phyloP scores from a whole-genome alignment of 1,139 yeast genomes.

The Magnusiomyces ingens region DNA sequence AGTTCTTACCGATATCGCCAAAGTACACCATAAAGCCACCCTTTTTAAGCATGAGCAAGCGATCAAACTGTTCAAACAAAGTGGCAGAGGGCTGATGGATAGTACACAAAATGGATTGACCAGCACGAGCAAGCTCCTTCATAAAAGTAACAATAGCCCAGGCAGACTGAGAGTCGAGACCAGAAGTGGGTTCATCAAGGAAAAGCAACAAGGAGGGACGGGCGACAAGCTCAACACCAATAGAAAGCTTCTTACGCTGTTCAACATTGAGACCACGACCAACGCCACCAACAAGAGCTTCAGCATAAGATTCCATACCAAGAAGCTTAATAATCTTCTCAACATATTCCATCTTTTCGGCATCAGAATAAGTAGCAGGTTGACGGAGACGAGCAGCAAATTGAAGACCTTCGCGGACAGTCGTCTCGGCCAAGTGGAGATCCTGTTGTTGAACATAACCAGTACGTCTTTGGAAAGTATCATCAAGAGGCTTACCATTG shows the following conservation, averaged over 20 bases:
- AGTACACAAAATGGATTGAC: conserved; percentile 74
- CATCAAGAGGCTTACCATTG: conserved; percentile 46
- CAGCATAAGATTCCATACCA: conserved; percentile 54
- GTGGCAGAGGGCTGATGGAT: conserved; percentile 77
- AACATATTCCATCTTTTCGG: conserved; percentile 47
- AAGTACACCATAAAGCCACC: conserved; percentile 76
- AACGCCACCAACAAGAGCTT: conserved; percentile 56
- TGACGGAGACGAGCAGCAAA: conserved; percentile 56
- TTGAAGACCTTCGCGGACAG: conserved; percentile 52
- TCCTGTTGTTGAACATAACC: conserved; percentile 63
- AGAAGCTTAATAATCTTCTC: conserved; percentile 48
- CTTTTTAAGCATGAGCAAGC: conserved; percentile 56
- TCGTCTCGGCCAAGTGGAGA: conserved; percentile 47
- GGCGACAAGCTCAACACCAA: conserved; percentile 81
- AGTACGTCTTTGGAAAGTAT: conserved; percentile 49
- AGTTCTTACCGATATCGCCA: conserved; percentile 65
- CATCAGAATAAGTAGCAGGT: conserved; percentile 40
- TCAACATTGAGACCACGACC: conserved; percentile 69
- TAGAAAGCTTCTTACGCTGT: conserved; percentile 76
- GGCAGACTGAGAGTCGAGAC: conserved; percentile 83
- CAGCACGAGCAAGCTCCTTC: conserved; percentile 60
- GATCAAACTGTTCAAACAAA: conserved; percentile 64
- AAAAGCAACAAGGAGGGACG: conserved; percentile 72
- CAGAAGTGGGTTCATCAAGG: conserved; percentile 87
- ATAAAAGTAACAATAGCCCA: conserved; percentile 64